Evolutionary conservation across 345 rosid species (phyloP), one percentile per base, ranked within the genome.

Genomic region (Jatropha curcas): DNA sequence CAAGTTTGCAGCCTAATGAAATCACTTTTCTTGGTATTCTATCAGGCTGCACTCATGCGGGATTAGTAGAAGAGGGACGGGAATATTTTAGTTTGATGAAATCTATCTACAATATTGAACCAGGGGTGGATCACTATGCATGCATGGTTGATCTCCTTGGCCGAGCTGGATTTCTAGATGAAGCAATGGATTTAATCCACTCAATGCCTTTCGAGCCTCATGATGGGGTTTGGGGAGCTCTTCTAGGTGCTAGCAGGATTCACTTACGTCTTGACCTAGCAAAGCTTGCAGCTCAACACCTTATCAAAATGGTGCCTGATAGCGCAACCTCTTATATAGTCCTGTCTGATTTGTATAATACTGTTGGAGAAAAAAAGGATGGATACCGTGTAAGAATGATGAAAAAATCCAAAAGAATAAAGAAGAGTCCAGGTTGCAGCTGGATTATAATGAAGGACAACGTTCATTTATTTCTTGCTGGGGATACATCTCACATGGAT

Each of bases 161-260:
- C 30, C 86, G 94, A 83, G 86, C 86, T 72, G 96, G 94, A 63
- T 71, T 82, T 56, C 80, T 92, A 16, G 84, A 86, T 75, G 91
- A 92, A 75, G 94, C 90, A 27, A 70, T 83, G 70, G 59, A 56
- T 59, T 75, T 92, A 63, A 83, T 92, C 56, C 67, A 65, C 27
- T 82, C 92, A 2, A 82, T 85, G 90, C 83, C 90, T 64, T 81
- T 73, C 72, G 80, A 82, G 80, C 84, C 86, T 20, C 91, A 88
- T 71, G 63, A 88, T 67, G 96, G 98, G 3, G 89, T 92, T 77
- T 92, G 96, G 96, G 98, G 96, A 68, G 91, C 94, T 71, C 85
- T 90, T 51, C 90, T 92, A 13, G 83, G 86, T 70, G 86, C 92
- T 20, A 85, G 98, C 83, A 86, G 67, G 68, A 82, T 75, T 52